Percentiles rank a stretch among this genome's conserved stretches.
Evolutionary conservation across 805 yeast species (phyloP).

Genomic region (Starmerella scarabaei): DNA sequence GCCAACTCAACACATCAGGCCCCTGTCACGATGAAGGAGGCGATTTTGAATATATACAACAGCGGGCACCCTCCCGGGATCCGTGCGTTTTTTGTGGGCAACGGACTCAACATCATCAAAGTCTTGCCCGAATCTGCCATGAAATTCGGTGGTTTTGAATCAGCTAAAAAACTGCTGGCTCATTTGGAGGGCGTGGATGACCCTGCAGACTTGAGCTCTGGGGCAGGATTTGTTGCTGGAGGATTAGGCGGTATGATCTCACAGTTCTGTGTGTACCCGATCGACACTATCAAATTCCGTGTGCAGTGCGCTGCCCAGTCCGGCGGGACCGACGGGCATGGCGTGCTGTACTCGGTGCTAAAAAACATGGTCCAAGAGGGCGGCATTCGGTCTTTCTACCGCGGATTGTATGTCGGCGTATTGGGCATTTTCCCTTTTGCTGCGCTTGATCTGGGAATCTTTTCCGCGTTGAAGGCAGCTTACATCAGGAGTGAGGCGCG

Average conservation of each 20-base stretch:
- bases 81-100: slow-evolving; percentile 82
- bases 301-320: slow-evolving; percentile 75
- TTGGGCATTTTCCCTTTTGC: slow-evolving; percentile 97
- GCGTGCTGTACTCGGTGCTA: slow-evolving; percentile 52
- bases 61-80: slow-evolving; percentile 58
- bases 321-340: slow-evolving; percentile 40
- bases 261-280: slow-evolving; percentile 86
- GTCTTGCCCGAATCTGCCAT: slow-evolving; percentile 96
- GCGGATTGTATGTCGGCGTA: slow-evolving; percentile 85
- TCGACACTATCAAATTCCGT: slow-evolving; percentile 87
- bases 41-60: slow-evolving; percentile 65
- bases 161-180: slow-evolving; percentile 64
- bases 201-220: slow-evolving; percentile 52
- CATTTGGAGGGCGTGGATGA: slow-evolving; percentile 63
- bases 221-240: slow-evolving; percentile 81
- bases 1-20: slow-evolving; percentile 40
- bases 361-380: slow-evolving; percentile 67
- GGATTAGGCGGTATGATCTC: slow-evolving; percentile 93
- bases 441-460: slow-evolving; percentile 89
- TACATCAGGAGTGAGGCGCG: slow-evolving; percentile 53
- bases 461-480: slow-evolving; percentile 70
- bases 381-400: slow-evolving; percentile 63
- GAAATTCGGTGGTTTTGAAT: slow-evolving; percentile 91
- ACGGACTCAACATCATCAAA: slow-evolving; percentile 82
- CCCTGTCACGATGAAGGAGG: slow-evolving; percentile 60